Base-by-base conservation (phyloP, 306 rosid species). In the Trifolium subterraneum region DNA sequence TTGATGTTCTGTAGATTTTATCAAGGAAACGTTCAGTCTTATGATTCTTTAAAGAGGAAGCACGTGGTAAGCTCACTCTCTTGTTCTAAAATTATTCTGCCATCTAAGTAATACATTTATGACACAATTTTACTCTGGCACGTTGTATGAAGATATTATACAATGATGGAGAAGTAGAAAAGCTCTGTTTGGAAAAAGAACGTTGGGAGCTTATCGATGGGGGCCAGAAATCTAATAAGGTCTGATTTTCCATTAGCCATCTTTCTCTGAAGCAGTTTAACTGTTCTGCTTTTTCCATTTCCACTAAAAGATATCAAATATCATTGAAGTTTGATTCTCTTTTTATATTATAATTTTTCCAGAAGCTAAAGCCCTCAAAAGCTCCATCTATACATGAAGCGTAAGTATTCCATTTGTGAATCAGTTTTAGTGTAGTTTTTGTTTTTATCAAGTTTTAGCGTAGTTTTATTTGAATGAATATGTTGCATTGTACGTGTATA, bases 1-100 rank as follows among this genome's bases (percentile, higher is more conserved):
- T 66, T 84, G 60, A 74, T 83, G 73, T 72, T 39, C 56, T 78
- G 56, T 88, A 94, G 99, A 83, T 94, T 94, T 79, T 94, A 94
- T 82, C 85, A 74, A 84, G 99, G 99, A 73, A 87, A 87, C 2
- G 82, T 94, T 70, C 87, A 94, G 84, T 90, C 99, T 60, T 80
- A 83, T 74, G 99, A 94, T 41, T 64, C 93, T 29, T 64, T 60
- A 47, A 94, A 90, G 84, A 73, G 85, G 85, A 94, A 94, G 87
- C 99, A 94, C 72, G 93, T 83, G 92, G 99, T 94, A 86, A 76
- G 95, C 68, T 86, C 44, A 55, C 63, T 51, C 23, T 72, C 72
- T 74, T 69, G 38, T 45, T 62, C 70, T 48, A 9, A 70, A 45
- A 38, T 55, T 78, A 59, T 39, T 56, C 66, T 62, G 63, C 59